Conservation (phyloP, 331 rosid genomes). For the Quercus tomentella region DNA sequence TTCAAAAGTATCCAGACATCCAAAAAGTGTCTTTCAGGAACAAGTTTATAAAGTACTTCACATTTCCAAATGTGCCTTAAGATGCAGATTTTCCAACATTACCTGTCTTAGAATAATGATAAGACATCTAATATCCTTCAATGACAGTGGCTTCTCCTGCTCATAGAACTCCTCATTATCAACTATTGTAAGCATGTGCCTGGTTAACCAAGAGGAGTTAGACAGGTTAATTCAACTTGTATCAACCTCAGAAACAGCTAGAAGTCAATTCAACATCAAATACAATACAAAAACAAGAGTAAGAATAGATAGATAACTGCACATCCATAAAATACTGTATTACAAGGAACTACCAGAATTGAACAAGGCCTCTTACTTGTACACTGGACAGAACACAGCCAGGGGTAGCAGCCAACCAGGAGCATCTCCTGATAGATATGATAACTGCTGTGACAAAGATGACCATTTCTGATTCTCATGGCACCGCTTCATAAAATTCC, state of each 20-base stretch:
- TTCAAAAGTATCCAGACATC: not conserved
- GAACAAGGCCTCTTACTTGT: slow-evolving; percentile 60
- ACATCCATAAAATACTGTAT: slow-evolving; percentile 5
- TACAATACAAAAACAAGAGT: slow-evolving; percentile 3
- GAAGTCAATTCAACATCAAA: slow-evolving; percentile 1
- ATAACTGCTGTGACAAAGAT: slow-evolving; percentile 64
- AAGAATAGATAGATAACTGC: slow-evolving; percentile 4
- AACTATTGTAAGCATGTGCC: slow-evolving; percentile 93
- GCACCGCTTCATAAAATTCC: slow-evolving; percentile 92
- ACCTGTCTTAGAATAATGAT: slow-evolving; percentile 91
- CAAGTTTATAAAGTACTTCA: not conserved
- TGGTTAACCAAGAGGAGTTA: slow-evolving; percentile 34
- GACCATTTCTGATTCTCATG: slow-evolving; percentile 85
- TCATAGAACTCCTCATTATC: slow-evolving; percentile 96
- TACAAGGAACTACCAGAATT: slow-evolving; percentile 7
- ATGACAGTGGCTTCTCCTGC: slow-evolving; percentile 88
- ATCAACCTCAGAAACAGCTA: slow-evolving; percentile 23
- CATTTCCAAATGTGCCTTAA: not conserved
- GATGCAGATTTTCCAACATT: slow-evolving; percentile 14
- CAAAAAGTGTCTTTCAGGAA: not conserved
- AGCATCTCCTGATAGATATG: slow-evolving; percentile 84
- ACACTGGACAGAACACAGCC: slow-evolving; percentile 98
- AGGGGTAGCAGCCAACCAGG: slow-evolving; percentile 98
- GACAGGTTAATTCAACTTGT: slow-evolving; percentile 7
- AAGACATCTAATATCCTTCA: slow-evolving; percentile 77